These are phyloP conservation scores for Cicer bijugum DNA, from an alignment of 306 rosid genomes.

Conservation along the genomic window DNA sequence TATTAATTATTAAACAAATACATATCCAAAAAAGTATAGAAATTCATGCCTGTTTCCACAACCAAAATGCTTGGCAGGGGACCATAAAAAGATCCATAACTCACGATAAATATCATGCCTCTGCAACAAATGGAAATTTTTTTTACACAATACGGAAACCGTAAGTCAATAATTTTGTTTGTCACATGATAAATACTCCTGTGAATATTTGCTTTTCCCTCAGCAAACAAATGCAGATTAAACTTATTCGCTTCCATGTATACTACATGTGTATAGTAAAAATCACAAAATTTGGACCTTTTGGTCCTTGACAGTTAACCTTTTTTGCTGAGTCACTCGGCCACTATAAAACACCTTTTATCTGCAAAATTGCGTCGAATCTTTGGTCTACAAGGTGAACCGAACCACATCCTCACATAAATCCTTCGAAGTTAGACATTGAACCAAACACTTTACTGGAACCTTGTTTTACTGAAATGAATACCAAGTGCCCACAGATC, in stretches of 20 bases:
- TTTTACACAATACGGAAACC: background rate
- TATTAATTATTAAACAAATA: too few relatives aligned
- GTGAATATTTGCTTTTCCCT: constrained; percentile 29
- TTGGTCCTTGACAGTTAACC: constrained; percentile 11
- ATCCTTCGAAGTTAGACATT: constrained; percentile 21
- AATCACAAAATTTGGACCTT: constrained; percentile 47
- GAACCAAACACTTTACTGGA: constrained; percentile 34
- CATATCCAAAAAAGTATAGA: too few relatives aligned
- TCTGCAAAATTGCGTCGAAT: constrained; percentile 5
- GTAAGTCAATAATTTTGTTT: background rate
- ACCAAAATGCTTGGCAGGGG: constrained; percentile 7
- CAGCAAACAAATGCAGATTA: constrained; percentile 33
- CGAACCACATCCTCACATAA: constrained; percentile 27
- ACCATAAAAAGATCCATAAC: constrained; percentile 14
- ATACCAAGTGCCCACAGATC: background rate
- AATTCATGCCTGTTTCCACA: background rate
- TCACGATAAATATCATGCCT: background rate
- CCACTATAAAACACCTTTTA: background rate
- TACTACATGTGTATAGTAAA: constrained; percentile 35
- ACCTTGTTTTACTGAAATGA: too few relatives aligned
- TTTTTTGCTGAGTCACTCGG: background rate
- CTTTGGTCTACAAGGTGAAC: constrained; percentile 34
- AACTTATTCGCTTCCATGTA: constrained; percentile 41
- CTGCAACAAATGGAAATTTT: background rate
- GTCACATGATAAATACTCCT: constrained; percentile 34